Conservation (phyloP, 2,329 filamentous ascomycete genomes). For the Gnomoniopsis sp. region DNA sequence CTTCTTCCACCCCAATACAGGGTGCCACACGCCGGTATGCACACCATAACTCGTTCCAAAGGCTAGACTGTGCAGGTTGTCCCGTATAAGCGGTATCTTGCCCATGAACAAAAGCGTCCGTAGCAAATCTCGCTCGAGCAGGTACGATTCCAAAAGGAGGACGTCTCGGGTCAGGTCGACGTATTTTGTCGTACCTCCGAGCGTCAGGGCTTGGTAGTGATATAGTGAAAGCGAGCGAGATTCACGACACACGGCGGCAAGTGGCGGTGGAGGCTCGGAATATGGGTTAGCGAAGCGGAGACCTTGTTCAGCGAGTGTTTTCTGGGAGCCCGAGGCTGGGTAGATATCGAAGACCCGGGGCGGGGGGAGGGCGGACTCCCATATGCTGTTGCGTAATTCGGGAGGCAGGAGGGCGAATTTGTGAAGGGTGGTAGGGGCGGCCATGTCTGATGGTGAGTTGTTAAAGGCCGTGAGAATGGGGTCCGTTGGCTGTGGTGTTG, state of each 20-base stretch:
- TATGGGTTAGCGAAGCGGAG: constrained; percentile 46
- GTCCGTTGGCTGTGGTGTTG: neutral
- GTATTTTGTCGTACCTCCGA: constrained; percentile 43
- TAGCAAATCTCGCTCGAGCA: constrained; percentile 43
- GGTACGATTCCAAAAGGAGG: constrained; percentile 44
- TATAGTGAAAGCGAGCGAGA: constrained; percentile 39
- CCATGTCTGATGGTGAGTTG: neutral
- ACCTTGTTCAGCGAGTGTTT: constrained; percentile 36
- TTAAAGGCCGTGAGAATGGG: neutral
- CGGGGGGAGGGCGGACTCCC: constrained; percentile 42
- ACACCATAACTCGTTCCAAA: constrained; percentile 45
- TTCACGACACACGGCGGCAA: constrained; percentile 42
- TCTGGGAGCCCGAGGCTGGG: constrained; percentile 39
- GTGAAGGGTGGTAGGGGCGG: constrained; percentile 21
- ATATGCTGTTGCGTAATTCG: constrained; percentile 44
- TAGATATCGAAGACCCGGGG: constrained; percentile 44
- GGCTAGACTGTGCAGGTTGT: constrained; percentile 37
- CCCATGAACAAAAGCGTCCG: constrained; percentile 43
- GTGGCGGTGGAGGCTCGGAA: constrained; percentile 40
- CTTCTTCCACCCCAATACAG: constrained; percentile 39
- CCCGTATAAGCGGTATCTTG: constrained; percentile 41
- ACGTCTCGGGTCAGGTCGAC: constrained; percentile 44
- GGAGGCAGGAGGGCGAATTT: constrained; percentile 34
- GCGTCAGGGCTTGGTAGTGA: constrained; percentile 40
- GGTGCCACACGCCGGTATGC: constrained; percentile 42